Percentiles rank a stretch among this genome's conserved stretches.
Conservation (phyloP, 495 filamentous ascomycete genomes). For the Bacidia rubella region DNA sequence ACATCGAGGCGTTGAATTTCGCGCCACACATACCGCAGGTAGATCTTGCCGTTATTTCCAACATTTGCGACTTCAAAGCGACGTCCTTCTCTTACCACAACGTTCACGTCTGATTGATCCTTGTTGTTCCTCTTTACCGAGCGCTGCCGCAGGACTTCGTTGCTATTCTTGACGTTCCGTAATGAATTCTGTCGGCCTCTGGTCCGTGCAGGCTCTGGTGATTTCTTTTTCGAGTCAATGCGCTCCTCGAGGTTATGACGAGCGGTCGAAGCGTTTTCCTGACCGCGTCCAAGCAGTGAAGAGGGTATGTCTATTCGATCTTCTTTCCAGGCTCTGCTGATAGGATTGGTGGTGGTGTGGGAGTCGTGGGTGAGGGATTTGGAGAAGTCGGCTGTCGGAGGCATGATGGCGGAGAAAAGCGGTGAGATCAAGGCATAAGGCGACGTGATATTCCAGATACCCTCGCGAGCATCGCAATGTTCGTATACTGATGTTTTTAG, state of each 20-base stretch:
- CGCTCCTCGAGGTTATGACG: conserved; percentile 15
- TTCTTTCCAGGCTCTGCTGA: conserved; percentile 12
- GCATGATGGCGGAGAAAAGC: conserved; percentile 2
- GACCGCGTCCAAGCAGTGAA: conserved; percentile 11
- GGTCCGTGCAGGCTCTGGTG: conserved; percentile 4
- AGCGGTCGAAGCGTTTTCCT: conserved; percentile 13
- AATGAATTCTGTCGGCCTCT: conserved; percentile 22
- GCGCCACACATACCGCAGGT: conserved; percentile 58
- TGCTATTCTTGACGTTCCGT: conserved; percentile 33
- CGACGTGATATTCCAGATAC: neutral
- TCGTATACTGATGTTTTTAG: neutral
- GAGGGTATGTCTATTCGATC: conserved; percentile 12
- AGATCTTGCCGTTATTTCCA: conserved; percentile 85
- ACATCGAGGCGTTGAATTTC: neutral
- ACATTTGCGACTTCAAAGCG: conserved; percentile 93
- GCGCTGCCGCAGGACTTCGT: conserved; percentile 32
- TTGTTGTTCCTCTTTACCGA: conserved; percentile 28
- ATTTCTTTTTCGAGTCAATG: conserved; percentile 11
- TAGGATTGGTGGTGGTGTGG: conserved; percentile 6
- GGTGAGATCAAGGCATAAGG: neutral
- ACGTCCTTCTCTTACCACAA: conserved; percentile 40
- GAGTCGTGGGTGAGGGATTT: neutral
- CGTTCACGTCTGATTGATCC: conserved; percentile 23
- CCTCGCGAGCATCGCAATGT: neutral
- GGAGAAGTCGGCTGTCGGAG: neutral